Evolutionary conservation across 2,329 filamentous ascomycete species (phyloP).

Genomic region (Zasmidium citrigriseum): DNA sequence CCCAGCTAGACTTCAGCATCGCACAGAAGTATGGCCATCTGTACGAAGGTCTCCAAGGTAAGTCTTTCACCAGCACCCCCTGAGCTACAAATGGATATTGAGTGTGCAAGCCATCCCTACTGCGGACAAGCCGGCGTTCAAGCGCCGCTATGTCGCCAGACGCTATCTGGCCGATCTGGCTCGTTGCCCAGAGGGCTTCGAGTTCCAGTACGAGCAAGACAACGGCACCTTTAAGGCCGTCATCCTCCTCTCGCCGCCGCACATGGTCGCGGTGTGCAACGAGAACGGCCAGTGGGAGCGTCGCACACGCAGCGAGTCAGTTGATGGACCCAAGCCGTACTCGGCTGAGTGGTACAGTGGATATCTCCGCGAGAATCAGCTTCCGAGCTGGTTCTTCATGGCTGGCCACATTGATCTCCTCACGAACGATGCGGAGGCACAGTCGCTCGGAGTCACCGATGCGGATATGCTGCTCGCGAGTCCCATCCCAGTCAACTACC

Average conservation of each 20-base stretch:
- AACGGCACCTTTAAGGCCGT: neutral
- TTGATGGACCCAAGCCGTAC: conserved; percentile 10
- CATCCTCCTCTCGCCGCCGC: conserved; percentile 12
- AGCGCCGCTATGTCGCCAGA: neutral
- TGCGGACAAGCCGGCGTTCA: neutral
- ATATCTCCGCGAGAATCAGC: conserved; percentile 9
- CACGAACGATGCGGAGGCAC: neutral
- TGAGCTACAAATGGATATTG: neutral
- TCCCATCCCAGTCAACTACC: neutral
- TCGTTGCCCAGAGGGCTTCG: conserved; percentile 8
- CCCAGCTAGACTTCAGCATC: too few species aligned
- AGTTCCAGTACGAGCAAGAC: conserved; percentile 5
- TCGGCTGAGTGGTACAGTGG: conserved; percentile 9
- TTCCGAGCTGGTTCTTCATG: conserved; percentile 1
- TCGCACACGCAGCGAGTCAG: neutral
- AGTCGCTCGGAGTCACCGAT: neutral
- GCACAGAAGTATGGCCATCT: neutral
- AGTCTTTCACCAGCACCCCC: neutral
- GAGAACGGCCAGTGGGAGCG: conserved; percentile 8
- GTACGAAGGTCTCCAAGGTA: neutral
- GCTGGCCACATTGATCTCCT: neutral
- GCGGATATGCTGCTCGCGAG: neutral
- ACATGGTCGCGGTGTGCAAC: conserved; percentile 7
- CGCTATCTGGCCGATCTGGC: neutral
- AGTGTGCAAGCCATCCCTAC: neutral